Evolutionary conservation across 805 yeast genomes (phyloP).

Genomic region (Ogataea methylovora): DNA sequence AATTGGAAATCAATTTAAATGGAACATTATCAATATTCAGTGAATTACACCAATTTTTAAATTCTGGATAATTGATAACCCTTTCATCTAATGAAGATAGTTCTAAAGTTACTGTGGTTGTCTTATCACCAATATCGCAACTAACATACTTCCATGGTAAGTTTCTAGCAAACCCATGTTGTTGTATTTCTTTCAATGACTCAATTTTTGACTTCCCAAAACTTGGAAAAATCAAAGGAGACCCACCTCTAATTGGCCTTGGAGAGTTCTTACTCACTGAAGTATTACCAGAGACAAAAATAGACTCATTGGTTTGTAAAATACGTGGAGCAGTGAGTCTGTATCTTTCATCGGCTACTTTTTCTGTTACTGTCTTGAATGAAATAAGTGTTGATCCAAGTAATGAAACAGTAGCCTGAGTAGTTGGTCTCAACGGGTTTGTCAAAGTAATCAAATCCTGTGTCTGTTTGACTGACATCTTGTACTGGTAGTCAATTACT

Average conservation of each 20-base stretch:
- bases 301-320: no score
- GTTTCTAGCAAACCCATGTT: constrained; percentile 16
- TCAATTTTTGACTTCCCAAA: constrained; percentile 13
- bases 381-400: constrained; percentile 13
- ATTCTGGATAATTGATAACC: constrained; percentile 3
- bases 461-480: constrained; percentile 12
- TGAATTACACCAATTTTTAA: constrained; percentile 9
- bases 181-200: constrained; percentile 10
- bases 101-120: constrained; percentile 9
- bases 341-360: constrained; percentile 1
- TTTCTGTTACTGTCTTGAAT: constrained; percentile 8
- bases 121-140: constrained; percentile 10
- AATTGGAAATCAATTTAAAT: constrained; percentile 7
- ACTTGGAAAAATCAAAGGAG: constrained; percentile 14
- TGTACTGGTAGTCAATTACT: no score
- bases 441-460: constrained; percentile 7
- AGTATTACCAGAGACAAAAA: constrained; percentile 1
- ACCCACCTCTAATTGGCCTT: constrained; percentile 14
- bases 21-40: constrained; percentile 5
- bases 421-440: constrained; percentile 2
- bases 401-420: constrained; percentile 9
- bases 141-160: constrained; percentile 12
- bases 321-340: background rate
- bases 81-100: constrained; percentile 3
- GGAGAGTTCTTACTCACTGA: constrained; percentile 2